A percentile compares a stretch with the other conserved stretches of the same genome.
phyloP scores from a whole-genome alignment of 176 grass and related monocot genomes.

The Aegilops tauschii region DNA sequence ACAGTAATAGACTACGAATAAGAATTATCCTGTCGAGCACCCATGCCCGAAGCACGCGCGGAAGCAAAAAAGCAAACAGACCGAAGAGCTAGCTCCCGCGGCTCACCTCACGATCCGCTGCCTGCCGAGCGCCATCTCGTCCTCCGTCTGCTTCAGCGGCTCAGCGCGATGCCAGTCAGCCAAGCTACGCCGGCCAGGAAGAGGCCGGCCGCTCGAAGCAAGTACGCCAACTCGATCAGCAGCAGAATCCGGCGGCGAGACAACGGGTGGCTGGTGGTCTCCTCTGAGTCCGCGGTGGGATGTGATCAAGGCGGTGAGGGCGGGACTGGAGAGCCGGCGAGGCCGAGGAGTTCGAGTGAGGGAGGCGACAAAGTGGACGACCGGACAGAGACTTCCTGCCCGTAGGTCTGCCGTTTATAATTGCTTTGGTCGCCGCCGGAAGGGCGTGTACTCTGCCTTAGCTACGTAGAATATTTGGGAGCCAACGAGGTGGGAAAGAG shows the following conservation, averaged over 20 bases:
- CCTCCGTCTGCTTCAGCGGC: background rate
- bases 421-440: slow-evolving; percentile 15
- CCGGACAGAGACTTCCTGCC: background rate
- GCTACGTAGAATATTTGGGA: no score
- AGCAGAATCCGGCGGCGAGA: background rate
- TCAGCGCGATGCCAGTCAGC: no score
- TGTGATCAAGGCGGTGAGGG: background rate
- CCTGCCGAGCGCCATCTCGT: slow-evolving; percentile 50
- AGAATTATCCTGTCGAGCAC: background rate
- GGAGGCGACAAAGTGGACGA: background rate
- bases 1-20: background rate
- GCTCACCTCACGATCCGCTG: slow-evolving; percentile 74
- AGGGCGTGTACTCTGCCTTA: background rate
- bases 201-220: background rate
- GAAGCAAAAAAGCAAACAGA: background rate
- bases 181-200: no score
- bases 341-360: slow-evolving; percentile 24
- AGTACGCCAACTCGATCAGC: background rate
- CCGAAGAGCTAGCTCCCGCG: background rate
- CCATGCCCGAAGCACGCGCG: background rate
- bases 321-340: background rate
- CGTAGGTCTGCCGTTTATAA: background rate
- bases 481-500: no score
- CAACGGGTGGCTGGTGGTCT: background rate
- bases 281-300: background rate